Percentiles rank a stretch among this genome's conserved stretches.
Conservation (phyloP, 2,329 filamentous ascomycete genomes). For the Akanthomyces muscarius region DNA sequence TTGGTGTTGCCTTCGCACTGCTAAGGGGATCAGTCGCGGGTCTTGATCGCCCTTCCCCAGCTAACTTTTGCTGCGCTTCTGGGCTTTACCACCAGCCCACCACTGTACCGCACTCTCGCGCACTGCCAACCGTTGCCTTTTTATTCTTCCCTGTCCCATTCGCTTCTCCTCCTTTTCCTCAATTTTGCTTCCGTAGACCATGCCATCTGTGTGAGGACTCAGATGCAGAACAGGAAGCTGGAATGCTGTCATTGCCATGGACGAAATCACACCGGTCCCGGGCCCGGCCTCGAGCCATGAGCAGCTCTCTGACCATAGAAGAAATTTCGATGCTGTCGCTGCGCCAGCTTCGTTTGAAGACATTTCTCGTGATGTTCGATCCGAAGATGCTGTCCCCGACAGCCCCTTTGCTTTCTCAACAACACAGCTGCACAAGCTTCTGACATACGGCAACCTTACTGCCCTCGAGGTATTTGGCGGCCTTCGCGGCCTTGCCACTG, state of each 20-base stretch:
- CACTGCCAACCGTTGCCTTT: too few relatives aligned
- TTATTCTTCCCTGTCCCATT: too few relatives aligned
- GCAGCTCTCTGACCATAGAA: neutral
- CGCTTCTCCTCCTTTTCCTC: too few relatives aligned
- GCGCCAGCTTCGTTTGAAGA: constrained; percentile 10
- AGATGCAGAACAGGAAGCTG: constrained; percentile 20
- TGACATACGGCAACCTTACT: constrained; percentile 45
- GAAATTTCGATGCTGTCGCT: neutral
- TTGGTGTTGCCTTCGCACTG: too few relatives aligned
- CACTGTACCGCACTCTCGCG: too few relatives aligned
- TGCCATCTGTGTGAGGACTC: neutral
- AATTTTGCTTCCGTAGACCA: too few relatives aligned
- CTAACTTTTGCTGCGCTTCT: too few relatives aligned
- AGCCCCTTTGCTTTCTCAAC: constrained; percentile 52
- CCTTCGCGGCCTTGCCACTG: constrained; percentile 45
- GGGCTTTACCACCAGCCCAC: too few relatives aligned
- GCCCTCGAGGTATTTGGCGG: constrained; percentile 52
- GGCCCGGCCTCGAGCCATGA: constrained; percentile 13
- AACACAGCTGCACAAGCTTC: constrained; percentile 49
- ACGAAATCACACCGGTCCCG: constrained; percentile 26
- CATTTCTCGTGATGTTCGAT: constrained; percentile 24
- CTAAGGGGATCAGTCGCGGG: too few relatives aligned
- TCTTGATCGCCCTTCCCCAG: too few relatives aligned
- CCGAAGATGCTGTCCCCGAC: constrained; percentile 25
- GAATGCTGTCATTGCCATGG: constrained; percentile 25